A percentile compares a stretch with the other conserved stretches of the same genome.
Conservation (phyloP, 805 yeast species). For the Hermanozyma aechmeae region DNA sequence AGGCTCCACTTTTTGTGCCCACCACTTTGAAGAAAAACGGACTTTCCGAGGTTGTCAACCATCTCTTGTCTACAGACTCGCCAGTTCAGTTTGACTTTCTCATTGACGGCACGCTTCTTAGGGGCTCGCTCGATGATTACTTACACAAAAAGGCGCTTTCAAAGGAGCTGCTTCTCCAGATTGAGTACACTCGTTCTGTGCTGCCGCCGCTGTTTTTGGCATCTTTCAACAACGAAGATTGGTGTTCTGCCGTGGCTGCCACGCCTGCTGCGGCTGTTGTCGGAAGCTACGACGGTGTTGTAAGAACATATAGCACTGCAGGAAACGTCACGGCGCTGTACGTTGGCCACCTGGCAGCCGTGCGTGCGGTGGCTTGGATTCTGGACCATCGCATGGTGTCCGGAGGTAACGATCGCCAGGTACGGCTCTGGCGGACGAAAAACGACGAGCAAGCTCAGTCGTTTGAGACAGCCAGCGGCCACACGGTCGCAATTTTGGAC, state of each 20-base stretch:
- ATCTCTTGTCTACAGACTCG: conserved; percentile 43
- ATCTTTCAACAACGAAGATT: conserved; percentile 85
- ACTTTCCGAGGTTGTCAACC: conserved; percentile 90
- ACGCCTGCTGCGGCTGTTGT: conserved; percentile 36
- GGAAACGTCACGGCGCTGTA: conserved; percentile 76
- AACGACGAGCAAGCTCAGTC: conserved; percentile 15
- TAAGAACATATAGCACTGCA: conserved; percentile 75
- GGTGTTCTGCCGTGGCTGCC: conserved; percentile 76
- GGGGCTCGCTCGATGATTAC: conserved; percentile 74
- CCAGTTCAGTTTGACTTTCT: conserved; percentile 91
- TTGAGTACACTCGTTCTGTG: conserved; percentile 88
- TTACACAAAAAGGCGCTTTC: conserved; percentile 69
- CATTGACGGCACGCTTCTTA: conserved; percentile 73
- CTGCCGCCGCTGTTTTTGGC: conserved; percentile 91
- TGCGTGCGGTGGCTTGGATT: conserved; percentile 75
- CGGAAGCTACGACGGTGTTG: conserved; percentile 93
- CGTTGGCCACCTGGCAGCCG: conserved; percentile 83
- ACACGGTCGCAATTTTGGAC: conserved; percentile 71
- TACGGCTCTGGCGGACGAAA: conserved; percentile 77
- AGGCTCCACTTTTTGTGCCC: conserved; percentile 83
- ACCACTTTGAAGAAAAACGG: conserved; percentile 82
- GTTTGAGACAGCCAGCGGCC: conserved; percentile 48
- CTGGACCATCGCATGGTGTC: conserved; percentile 68
- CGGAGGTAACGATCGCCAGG: conserved; percentile 81
- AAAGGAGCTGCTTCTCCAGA: conserved; percentile 63